Percentiles rank a stretch among this genome's conserved stretches.
Conservation (phyloP, 2,329 filamentous ascomycete genomes). For the Pseudogymnoascus sp. region DNA sequence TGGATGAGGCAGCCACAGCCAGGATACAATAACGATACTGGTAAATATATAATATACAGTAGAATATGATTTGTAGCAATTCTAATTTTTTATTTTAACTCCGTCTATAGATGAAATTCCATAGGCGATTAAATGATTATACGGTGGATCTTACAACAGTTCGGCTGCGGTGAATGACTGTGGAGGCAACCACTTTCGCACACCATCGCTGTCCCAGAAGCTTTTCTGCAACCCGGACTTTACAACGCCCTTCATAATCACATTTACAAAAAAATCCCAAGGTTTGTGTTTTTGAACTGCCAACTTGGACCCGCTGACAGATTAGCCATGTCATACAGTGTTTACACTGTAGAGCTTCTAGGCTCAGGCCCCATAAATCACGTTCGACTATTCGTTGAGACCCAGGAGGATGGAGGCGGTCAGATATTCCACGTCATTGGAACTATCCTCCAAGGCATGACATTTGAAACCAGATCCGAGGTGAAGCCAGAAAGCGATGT, state of each 20-base stretch:
- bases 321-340: not conserved
- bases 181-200: not conserved
- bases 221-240: not conserved
- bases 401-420: not conserved
- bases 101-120: no score
- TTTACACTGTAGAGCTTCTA: constrained; percentile 3
- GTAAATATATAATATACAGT: no score
- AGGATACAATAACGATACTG: no score
- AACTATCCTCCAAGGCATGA: not conserved
- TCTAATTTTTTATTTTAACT: no score
- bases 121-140: no score
- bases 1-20: no score
- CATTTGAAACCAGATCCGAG: not conserved
- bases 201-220: not conserved
- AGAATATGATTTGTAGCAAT: no score
- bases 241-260: not conserved
- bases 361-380: not conserved
- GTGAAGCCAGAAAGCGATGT: not conserved
- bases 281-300: not conserved
- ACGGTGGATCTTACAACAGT: not conserved
- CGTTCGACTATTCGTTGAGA: not conserved
- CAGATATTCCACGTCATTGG: constrained; percentile 4
- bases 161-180: not conserved
- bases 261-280: not conserved
- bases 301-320: not conserved